Percentiles rank a stretch among this genome's conserved stretches.
Conservation (phyloP, 768 basidiomycete genomes). For the Cystofilobasidium ferigula region DNA sequence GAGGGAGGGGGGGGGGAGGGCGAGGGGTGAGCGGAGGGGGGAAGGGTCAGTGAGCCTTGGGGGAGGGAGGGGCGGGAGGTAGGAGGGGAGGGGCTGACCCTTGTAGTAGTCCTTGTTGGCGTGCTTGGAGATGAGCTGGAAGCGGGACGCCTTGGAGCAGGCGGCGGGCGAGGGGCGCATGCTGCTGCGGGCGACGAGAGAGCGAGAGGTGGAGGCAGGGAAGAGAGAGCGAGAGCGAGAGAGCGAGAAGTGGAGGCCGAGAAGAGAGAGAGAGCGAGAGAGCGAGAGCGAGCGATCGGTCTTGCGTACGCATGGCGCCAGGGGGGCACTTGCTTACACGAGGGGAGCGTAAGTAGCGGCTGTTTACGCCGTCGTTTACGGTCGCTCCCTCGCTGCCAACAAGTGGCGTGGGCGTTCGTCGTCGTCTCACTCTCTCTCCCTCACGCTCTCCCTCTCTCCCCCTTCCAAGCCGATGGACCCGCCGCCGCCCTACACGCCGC, state of each 20-base stretch:
- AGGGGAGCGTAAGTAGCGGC: too few relatives aligned
- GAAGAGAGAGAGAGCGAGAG: neutral
- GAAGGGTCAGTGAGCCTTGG: neutral
- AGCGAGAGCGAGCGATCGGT: too few relatives aligned
- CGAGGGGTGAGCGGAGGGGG: neutral
- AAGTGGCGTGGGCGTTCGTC: too few relatives aligned
- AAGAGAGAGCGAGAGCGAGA: neutral
- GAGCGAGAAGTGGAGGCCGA: neutral
- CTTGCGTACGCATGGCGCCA: too few relatives aligned
- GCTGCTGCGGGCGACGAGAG: too few relatives aligned
- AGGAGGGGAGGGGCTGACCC: too few relatives aligned
- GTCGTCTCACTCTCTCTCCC: too few relatives aligned
- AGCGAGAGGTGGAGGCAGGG: constrained; percentile 8
- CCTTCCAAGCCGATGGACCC: neutral
- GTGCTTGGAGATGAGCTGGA: constrained; percentile 68
- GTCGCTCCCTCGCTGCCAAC: too few relatives aligned
- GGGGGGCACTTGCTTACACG: too few relatives aligned
- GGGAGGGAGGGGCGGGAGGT: neutral
- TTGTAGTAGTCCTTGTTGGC: constrained; percentile 97
- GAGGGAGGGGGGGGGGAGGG: constrained; percentile 1
- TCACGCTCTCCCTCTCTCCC: neutral
- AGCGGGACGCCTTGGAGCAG: constrained; percentile 71
- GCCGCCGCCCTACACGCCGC: neutral
- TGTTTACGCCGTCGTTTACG: too few relatives aligned
- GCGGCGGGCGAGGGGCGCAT: constrained; percentile 63